phyloP scores from a whole-genome alignment of 768 basidiomycete species.

The Strobilomyces echinocephalus region DNA sequence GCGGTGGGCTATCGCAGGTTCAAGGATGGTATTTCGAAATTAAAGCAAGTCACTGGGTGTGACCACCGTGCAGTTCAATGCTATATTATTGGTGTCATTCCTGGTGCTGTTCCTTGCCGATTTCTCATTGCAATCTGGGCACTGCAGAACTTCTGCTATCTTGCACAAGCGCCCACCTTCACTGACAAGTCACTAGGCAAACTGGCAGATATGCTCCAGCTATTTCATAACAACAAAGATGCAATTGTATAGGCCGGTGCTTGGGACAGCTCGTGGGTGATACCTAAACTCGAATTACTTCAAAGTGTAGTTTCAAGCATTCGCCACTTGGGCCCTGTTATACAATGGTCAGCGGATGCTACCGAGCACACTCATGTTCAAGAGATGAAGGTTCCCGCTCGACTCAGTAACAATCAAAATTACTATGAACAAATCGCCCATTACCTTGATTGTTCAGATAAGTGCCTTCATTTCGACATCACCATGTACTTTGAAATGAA shows the following conservation, averaged over 20 bases:
- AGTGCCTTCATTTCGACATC: neutral
- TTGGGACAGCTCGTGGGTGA: neutral
- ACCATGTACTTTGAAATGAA: neutral
- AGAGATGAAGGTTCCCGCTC: neutral
- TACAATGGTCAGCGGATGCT: neutral
- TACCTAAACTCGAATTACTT: neutral
- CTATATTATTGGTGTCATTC: neutral
- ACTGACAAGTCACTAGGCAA: neutral
- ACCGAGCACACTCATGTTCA: neutral
- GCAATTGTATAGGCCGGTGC: neutral
- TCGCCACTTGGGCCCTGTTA: neutral
- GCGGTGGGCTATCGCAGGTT: neutral
- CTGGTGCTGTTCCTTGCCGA: neutral
- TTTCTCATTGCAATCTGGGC: neutral
- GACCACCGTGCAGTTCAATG: neutral
- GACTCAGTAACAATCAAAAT: neutral
- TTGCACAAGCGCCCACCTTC: neutral
- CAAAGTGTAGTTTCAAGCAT: neutral
- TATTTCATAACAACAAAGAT: neutral
- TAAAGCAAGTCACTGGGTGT: neutral
- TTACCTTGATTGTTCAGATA: neutral
- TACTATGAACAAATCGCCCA: neutral
- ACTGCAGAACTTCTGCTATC: neutral
- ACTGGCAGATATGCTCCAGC: neutral
- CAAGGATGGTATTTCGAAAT: neutral